Conservation (phyloP, 2,329 filamentous ascomycete genomes). For the Penicillium verrucosum region DNA sequence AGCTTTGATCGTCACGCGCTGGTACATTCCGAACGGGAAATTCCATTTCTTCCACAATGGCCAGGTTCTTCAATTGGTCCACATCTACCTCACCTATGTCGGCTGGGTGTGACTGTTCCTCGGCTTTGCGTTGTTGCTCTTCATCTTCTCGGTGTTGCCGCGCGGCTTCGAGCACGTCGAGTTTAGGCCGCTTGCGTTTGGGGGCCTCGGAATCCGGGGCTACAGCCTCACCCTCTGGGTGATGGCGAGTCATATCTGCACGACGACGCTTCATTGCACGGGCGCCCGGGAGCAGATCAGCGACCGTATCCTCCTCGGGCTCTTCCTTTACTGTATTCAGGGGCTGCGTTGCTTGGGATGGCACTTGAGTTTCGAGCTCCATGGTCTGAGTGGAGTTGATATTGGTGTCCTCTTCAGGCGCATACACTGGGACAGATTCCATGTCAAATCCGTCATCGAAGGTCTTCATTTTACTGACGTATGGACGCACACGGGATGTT, state of each 20-base stretch:
- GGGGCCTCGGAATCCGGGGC: constrained; percentile 28
- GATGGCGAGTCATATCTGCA: constrained; percentile 57
- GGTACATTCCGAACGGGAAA: constrained; percentile 45
- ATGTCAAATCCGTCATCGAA: constrained; percentile 63
- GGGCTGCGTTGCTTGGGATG: constrained; percentile 28
- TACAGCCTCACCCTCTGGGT: constrained; percentile 29
- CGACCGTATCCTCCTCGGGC: constrained; percentile 58
- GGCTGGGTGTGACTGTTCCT: constrained; percentile 57
- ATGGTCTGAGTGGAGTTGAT: constrained; percentile 17
- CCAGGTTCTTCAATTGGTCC: constrained; percentile 67
- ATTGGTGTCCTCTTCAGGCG: constrained; percentile 25
- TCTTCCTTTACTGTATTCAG: constrained; percentile 28
- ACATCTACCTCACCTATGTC: constrained; percentile 64
- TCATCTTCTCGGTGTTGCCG: constrained; percentile 57
- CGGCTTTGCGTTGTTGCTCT: constrained; percentile 33
- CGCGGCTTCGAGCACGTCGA: constrained; percentile 67
- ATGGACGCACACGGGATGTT: constrained; percentile 27
- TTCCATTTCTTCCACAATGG: constrained; percentile 73
- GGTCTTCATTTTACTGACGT: constrained; percentile 61
- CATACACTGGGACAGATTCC: constrained; percentile 38
- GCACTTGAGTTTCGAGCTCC: constrained; percentile 17
- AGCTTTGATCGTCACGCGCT: constrained; percentile 38
- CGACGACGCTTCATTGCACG: constrained; percentile 76
- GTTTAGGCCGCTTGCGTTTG: constrained; percentile 55
- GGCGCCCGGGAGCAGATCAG: constrained; percentile 71